phyloP scores from a whole-genome alignment of 2,329 filamentous ascomycete genomes.

The Ophiosphaerella narmari region DNA sequence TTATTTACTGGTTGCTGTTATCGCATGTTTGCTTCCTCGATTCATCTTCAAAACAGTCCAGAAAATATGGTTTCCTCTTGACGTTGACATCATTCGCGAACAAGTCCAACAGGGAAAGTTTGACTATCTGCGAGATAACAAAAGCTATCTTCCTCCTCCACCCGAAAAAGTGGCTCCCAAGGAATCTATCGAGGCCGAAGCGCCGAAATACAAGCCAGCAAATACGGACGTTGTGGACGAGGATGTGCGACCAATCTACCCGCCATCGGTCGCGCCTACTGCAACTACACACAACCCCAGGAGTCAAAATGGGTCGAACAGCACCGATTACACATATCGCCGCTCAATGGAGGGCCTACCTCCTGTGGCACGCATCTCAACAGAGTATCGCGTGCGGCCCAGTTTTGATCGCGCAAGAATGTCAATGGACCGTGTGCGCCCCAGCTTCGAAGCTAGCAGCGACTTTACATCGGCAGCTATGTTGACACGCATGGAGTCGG shows the following conservation, averaged over 20 bases:
- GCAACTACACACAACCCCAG: conserved; percentile 70
- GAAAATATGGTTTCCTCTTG: conserved; percentile 91
- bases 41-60: conserved; percentile 86
- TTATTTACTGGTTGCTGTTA: conserved; percentile 74
- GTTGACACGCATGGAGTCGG: conserved; percentile 80
- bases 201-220: conserved; percentile 48
- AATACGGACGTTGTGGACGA: conserved; percentile 68
- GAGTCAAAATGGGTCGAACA: conserved; percentile 91
- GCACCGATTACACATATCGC: conserved; percentile 79
- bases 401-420: conserved; percentile 87
- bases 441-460: conserved; percentile 83
- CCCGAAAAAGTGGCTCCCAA: conserved; percentile 55
- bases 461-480: conserved; percentile 92
- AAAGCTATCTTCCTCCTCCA: conserved; percentile 54
- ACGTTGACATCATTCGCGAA: conserved; percentile 94
- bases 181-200: conserved; percentile 60
- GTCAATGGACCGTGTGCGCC: conserved; percentile 83
- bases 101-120: conserved; percentile 85
- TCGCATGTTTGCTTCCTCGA: conserved; percentile 83
- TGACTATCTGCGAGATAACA: conserved; percentile 67
- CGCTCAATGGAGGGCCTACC: conserved; percentile 41
- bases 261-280: conserved; percentile 81
- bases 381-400: conserved; percentile 61
- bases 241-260: conserved; percentile 90
- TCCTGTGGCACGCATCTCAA: conserved; percentile 36